Evolutionary conservation across 176 grass and related monocot genomes (phyloP).

Genomic region (Triticum monococcum): DNA sequence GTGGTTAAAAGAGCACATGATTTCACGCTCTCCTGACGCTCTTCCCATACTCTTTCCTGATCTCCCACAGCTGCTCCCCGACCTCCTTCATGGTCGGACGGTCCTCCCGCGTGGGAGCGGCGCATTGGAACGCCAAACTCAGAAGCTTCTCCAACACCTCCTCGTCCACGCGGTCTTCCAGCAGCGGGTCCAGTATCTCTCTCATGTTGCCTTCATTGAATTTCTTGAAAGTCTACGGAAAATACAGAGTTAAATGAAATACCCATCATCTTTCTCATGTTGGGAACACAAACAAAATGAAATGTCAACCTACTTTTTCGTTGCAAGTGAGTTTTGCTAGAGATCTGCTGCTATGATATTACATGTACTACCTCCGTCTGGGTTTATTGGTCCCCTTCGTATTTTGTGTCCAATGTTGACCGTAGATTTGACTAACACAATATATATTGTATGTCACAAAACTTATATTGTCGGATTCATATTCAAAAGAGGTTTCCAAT

Average conservation of each 20-base stretch:
- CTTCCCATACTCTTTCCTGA: conserved; percentile 71
- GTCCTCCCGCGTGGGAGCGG: conserved; percentile 69
- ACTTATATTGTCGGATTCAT: no score
- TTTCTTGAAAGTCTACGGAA: conserved; percentile 83
- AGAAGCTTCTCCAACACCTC: conserved; percentile 65
- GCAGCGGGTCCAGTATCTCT: conserved; percentile 80
- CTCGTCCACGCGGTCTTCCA: conserved; percentile 69
- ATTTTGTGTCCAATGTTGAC: no score
- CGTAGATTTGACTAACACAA: no score
- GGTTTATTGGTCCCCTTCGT: no score
- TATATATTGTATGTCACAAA: no score
- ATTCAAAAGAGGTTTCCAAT: no score
- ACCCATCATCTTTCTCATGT: neutral
- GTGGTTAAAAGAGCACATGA: neutral
- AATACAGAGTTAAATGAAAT: neutral
- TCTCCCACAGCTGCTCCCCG: conserved; percentile 91
- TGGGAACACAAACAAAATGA: neutral
- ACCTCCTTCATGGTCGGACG: conserved; percentile 92
- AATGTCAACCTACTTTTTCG: neutral
- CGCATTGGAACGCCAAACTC: conserved; percentile 75
- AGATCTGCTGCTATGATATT: neutral
- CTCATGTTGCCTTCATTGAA: conserved; percentile 65
- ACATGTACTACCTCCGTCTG: neutral
- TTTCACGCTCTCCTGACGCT: conserved; percentile 35
- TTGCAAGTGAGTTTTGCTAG: neutral